Percentiles rank a stretch among this genome's conserved stretches.
phyloP scores from a whole-genome alignment of 495 filamentous ascomycete species.

The Penicillium psychrofluorescens region DNA sequence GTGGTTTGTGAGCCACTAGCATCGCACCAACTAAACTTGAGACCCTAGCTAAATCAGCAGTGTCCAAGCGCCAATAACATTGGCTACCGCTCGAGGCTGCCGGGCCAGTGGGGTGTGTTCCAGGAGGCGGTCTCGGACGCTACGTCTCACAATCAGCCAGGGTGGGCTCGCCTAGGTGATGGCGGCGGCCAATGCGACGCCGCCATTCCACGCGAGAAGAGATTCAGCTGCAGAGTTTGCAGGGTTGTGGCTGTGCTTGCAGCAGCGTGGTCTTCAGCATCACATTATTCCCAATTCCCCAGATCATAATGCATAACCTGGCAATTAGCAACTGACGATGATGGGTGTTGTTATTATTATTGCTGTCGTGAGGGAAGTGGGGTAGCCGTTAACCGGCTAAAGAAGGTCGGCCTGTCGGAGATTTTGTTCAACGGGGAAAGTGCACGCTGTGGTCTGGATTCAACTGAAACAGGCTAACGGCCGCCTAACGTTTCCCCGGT shows the following conservation, averaged over 20 bases:
- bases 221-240: not conserved
- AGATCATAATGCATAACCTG: no score
- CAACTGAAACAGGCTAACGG: not conserved
- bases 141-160: slow-evolving; percentile 1
- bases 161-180: not conserved
- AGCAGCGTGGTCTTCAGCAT: no score
- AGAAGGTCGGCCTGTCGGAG: slow-evolving; percentile 1
- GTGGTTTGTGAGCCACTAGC: no score
- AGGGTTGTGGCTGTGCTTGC: no score
- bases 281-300: no score
- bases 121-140: slow-evolving; percentile 1
- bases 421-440: not conserved
- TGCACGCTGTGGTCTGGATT: not conserved
- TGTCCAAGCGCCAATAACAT: slow-evolving; percentile 5
- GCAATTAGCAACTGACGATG: no score
- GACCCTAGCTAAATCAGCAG: slow-evolving; percentile 7
- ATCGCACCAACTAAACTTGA: not conserved
- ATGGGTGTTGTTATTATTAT: no score
- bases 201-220: not conserved
- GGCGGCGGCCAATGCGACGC: slow-evolving; percentile 1
- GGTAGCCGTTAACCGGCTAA: not conserved
- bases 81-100: slow-evolving; percentile 4
- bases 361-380: no score
- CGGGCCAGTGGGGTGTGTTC: slow-evolving; percentile 4
- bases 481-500: no score